Evolutionary conservation across 164 flowering plant species (phyloP), one percentile per base, ranked within the genome.

Genomic region (Umbilicus rupestris): DNA sequence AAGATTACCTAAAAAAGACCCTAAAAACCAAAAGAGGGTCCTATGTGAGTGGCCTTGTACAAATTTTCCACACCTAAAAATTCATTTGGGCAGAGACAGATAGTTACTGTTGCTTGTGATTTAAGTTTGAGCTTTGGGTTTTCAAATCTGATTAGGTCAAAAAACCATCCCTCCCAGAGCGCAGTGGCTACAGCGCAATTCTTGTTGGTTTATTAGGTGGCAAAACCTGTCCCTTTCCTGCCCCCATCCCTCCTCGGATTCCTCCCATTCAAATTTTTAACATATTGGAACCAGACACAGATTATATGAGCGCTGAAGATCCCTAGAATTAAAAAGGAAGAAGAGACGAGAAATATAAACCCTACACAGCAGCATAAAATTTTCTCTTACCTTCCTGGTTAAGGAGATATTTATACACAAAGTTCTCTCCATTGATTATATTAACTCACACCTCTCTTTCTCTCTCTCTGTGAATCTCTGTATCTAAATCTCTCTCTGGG

Each of bases 131-230:
- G n/a, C n/a, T n/a, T n/a, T n/a, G n/a, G n/a, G n/a, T n/a, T n/a
- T n/a, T n/a, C n/a, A n/a, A n/a, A n/a, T n/a, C n/a, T n/a, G n/a
- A n/a, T n/a, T n/a, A n/a, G n/a, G n/a, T n/a, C n/a, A n/a, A n/a
- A n/a, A n/a, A n/a, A n/a, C n/a, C n/a, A n/a, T n/a, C n/a, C n/a
- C n/a, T n/a, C n/a, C n/a, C n/a, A n/a, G n/a, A n/a, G n/a, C n/a
- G n/a, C n/a, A n/a, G n/a, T n/a, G n/a, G n/a, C n/a, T n/a, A n/a
- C n/a, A n/a, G n/a, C n/a, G n/a, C n/a, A 84, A 80, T 79, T 64
- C 76, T 26, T 87, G 92, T 87, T 80, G 86, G 89, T 79, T 84
- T 83, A 79, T 87, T 81, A 83, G 92, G 89, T 82, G 71, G 79
- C 92, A 87, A 73, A 24, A 77, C 67, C 84, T 81, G 85, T 79